A percentile compares a stretch with the other conserved stretches of the same genome.
These are phyloP conservation scores for Sclerotinia glacialis DNA, from an alignment of 2,329 filamentous ascomycete species.

Conservation along the genomic window DNA sequence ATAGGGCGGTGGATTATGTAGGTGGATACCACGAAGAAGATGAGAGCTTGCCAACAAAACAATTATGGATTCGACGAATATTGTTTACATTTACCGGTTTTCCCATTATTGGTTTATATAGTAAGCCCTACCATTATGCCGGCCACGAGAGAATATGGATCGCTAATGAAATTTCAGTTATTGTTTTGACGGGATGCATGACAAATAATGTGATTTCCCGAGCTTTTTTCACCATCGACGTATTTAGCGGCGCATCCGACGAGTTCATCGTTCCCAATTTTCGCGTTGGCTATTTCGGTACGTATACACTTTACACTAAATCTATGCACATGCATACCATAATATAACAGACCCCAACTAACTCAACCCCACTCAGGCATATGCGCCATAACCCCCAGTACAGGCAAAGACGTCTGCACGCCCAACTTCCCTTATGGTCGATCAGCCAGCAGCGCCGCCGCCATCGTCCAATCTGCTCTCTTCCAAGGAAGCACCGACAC, in stretches of 20 bases:
- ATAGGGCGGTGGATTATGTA: slow-evolving; percentile 3
- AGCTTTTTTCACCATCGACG: slow-evolving; percentile 8
- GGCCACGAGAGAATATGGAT: too few species aligned
- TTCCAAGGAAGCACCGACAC: slow-evolving; percentile 3
- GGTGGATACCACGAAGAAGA: slow-evolving; percentile 10
- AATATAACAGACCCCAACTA: background rate
- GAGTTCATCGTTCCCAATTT: slow-evolving; percentile 16
- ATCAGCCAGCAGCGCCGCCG: background rate
- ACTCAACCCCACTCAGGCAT: background rate
- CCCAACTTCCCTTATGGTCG: background rate
- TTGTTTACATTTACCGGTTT: background rate
- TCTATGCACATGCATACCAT: background rate
- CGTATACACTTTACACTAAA: background rate
- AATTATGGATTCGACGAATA: slow-evolving; percentile 3
- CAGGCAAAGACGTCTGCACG: background rate
- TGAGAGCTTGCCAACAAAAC: background rate
- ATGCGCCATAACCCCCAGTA: slow-evolving; percentile 6
- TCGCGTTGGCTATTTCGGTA: slow-evolving; percentile 15
- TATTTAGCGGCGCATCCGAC: slow-evolving; percentile 6
- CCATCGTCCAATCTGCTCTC: background rate
- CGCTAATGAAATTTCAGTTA: background rate
- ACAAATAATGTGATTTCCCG: background rate
- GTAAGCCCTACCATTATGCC: background rate
- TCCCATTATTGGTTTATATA: slow-evolving; percentile 5
- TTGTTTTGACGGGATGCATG: slow-evolving; percentile 11